phyloP scores from a whole-genome alignment of 1,139 yeast genomes.

The Kazachstania sp. region DNA sequence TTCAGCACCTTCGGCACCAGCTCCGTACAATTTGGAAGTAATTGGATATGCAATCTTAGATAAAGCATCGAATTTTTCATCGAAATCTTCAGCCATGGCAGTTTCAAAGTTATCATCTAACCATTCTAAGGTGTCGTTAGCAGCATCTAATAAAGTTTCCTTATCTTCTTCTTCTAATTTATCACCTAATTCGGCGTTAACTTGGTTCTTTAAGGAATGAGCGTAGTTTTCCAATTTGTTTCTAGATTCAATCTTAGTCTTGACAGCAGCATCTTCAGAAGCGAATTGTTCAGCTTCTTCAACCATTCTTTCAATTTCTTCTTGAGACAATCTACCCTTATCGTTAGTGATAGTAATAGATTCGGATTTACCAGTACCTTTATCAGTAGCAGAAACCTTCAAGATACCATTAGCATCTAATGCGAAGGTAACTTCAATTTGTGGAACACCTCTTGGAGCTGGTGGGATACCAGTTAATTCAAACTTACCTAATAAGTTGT shows the following conservation, averaged over 20 bases:
- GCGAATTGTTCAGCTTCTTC: slow-evolving; percentile 90
- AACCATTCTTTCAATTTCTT: slow-evolving; percentile 89
- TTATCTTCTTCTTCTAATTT: slow-evolving; percentile 86
- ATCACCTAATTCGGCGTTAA: slow-evolving; percentile 55
- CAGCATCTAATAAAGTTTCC: slow-evolving; percentile 81
- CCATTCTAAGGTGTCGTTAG: slow-evolving; percentile 82
- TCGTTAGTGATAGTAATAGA: slow-evolving; percentile 93
- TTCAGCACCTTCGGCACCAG: slow-evolving; percentile 38
- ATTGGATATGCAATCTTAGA: slow-evolving; percentile 84
- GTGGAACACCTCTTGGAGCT: slow-evolving; percentile 96
- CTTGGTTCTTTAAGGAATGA: slow-evolving; percentile 72
- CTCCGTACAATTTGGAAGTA: slow-evolving; percentile 76
- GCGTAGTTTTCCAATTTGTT: slow-evolving; percentile 86
- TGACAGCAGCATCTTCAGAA: slow-evolving; percentile 74
- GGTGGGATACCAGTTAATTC: slow-evolving; percentile 93
- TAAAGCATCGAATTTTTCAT: slow-evolving; percentile 85
- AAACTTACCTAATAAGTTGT: slow-evolving; percentile 88
- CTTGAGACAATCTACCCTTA: slow-evolving; percentile 90
- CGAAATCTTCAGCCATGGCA: slow-evolving; percentile 88
- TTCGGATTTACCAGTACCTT: slow-evolving; percentile 94
- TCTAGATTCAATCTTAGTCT: slow-evolving; percentile 78
- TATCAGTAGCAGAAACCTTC: slow-evolving; percentile 86
- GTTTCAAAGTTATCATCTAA: slow-evolving; percentile 73
- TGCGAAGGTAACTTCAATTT: slow-evolving; percentile 91
- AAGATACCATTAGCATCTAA: slow-evolving; percentile 93